These are phyloP conservation scores for Phyllostachys edulis DNA, from an alignment of 176 grass and related monocot species.

Conservation along the genomic window DNA sequence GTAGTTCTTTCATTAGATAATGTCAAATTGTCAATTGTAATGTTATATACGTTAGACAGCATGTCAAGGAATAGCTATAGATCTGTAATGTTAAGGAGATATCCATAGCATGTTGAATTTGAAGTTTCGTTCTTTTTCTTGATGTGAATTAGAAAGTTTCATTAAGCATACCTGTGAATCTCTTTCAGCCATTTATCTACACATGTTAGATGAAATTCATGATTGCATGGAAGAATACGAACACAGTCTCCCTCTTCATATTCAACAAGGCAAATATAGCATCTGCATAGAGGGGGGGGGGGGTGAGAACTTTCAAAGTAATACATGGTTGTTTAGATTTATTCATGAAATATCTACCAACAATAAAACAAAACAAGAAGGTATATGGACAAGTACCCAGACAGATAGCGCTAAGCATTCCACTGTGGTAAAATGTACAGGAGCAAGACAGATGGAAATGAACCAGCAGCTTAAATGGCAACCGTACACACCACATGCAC, in stretches of 20 bases:
- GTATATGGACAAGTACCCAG: not conserved
- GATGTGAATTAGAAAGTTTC: not conserved
- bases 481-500: not conserved
- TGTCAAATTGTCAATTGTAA: not conserved
- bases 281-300: slow-evolving; percentile 37
- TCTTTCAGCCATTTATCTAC: slow-evolving; percentile 99
- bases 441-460: slow-evolving; percentile 1
- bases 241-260: slow-evolving; percentile 93
- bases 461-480: slow-evolving; percentile 37
- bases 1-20: not conserved
- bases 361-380: slow-evolving; percentile 7
- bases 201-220: slow-evolving; percentile 97
- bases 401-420: not conserved
- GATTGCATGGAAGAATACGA: slow-evolving; percentile 86
- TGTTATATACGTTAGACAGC: not conserved
- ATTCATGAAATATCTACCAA: not conserved
- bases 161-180: slow-evolving; percentile 82
- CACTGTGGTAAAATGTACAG: not conserved
- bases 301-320: slow-evolving; percentile 14
- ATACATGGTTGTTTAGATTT: slow-evolving; percentile 1
- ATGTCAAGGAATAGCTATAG: not conserved
- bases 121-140: not conserved
- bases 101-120: not conserved
- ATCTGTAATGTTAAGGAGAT: not conserved
- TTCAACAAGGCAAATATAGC: slow-evolving; percentile 96